These are phyloP conservation scores for Hortiboletus campestris DNA, from an alignment of 768 basidiomycete genomes.

Conservation along the genomic window DNA sequence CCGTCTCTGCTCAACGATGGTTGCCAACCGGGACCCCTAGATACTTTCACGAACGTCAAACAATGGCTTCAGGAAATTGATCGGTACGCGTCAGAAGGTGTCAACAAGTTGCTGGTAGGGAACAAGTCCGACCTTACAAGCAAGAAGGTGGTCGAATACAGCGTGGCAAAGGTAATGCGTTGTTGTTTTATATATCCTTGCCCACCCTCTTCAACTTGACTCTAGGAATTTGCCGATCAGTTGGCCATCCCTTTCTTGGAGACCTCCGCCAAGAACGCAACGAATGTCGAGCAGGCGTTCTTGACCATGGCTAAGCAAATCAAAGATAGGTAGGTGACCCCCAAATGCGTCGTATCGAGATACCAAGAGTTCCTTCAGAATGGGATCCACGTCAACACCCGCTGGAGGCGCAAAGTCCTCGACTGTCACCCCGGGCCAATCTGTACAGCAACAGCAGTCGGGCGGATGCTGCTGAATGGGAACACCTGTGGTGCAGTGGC, in stretches of 20 bases:
- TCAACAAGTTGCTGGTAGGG: conserved; percentile 97
- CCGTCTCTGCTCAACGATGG: neutral
- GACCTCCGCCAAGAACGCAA: conserved; percentile 98
- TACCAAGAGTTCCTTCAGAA: conserved; percentile 42
- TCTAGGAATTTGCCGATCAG: conserved; percentile 92
- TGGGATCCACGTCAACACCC: conserved; percentile 79
- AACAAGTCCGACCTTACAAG: conserved; percentile 98
- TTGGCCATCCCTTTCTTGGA: conserved; percentile 93
- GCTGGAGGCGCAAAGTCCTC: conserved; percentile 77
- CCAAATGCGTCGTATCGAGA: neutral
- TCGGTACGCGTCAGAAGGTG: conserved; percentile 95
- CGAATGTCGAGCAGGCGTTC: conserved; percentile 99
- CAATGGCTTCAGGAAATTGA: conserved; percentile 94
- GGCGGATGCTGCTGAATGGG: conserved; percentile 74
- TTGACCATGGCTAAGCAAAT: conserved; percentile 98
- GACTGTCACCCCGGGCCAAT: conserved; percentile 82
- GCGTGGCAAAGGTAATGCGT: conserved; percentile 69
- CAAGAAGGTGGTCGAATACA: conserved; percentile 94
- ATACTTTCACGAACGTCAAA: conserved; percentile 94
- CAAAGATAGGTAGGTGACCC: conserved; percentile 69
- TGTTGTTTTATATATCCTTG: neutral
- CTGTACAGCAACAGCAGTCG: conserved; percentile 70
- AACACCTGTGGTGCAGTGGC: conserved; percentile 17
- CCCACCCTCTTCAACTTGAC: conserved; percentile 4
- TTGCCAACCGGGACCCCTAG: conserved; percentile 39